Conservation (phyloP, 345 rosid genomes). For the Cardamine resedifolia region DNA sequence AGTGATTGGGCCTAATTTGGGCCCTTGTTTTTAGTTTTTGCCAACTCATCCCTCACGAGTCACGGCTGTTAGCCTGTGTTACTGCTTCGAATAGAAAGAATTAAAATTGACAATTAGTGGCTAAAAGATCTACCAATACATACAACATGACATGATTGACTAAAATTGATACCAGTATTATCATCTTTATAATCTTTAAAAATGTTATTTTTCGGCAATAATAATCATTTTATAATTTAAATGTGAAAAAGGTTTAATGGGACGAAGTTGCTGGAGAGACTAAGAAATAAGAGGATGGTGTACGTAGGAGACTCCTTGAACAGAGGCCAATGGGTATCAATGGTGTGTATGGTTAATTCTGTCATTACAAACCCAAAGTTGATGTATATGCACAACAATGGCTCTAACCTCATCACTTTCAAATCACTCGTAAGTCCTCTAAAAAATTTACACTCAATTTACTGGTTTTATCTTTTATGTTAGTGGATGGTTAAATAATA, state of each 20-base stretch:
- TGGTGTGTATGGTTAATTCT: slow-evolving; percentile 79
- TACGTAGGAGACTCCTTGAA: slow-evolving; percentile 92
- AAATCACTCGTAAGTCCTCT: slow-evolving; percentile 45
- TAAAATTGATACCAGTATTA: slow-evolving; percentile 7
- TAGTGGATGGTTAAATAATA: not conserved
- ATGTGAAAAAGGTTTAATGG: slow-evolving; percentile 64
- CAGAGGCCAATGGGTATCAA: slow-evolving; percentile 92
- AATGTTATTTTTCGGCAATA: not conserved
- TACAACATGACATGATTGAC: slow-evolving; percentile 1
- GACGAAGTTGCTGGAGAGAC: slow-evolving; percentile 65
- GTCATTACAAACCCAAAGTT: slow-evolving; percentile 46
- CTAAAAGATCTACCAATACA: not conserved
- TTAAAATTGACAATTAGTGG: not conserved
- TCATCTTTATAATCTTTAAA: too few relatives aligned
- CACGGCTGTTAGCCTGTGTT: not conserved
- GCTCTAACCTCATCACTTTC: slow-evolving; percentile 54
- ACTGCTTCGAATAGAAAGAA: not conserved
- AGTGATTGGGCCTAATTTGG: slow-evolving; percentile 13
- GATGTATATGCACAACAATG: slow-evolving; percentile 62
- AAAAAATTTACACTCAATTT: not conserved
- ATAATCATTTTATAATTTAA: not conserved
- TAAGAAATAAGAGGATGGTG: slow-evolving; percentile 88
- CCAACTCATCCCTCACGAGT: not conserved
- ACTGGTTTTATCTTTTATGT: too few relatives aligned
- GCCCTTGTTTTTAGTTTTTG: not conserved